A percentile compares a stretch with the other conserved stretches of the same genome.
Conservation (phyloP, 495 filamentous ascomycete genomes). For the Penicillium cataractarum region DNA sequence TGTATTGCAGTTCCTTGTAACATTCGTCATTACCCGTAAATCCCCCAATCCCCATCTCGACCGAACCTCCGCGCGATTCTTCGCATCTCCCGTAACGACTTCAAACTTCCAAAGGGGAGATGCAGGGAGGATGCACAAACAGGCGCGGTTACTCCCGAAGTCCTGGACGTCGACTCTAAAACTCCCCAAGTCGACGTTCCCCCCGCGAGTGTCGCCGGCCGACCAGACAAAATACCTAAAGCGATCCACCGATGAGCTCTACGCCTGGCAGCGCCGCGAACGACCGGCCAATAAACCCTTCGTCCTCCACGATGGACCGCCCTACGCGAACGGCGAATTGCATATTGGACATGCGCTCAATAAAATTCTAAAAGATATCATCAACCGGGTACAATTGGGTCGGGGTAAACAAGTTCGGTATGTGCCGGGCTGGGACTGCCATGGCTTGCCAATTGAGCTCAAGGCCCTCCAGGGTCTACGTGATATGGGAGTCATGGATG, state of each 20-base stretch:
- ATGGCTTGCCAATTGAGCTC: constrained; percentile 95
- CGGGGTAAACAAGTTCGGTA: constrained; percentile 81
- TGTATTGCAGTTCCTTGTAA: not conserved
- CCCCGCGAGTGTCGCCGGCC: constrained; percentile 51
- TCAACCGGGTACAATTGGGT: constrained; percentile 77
- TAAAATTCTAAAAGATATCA: constrained; percentile 95
- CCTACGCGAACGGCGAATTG: constrained; percentile 93
- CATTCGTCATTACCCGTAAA: not conserved
- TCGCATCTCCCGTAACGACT: constrained; percentile 1
- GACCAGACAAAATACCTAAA: constrained; percentile 67
- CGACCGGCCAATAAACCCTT: constrained; percentile 65
- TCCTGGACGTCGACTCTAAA: constrained; percentile 64
- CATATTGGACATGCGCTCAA: constrained; percentile 98
- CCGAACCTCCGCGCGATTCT: constrained; percentile 12
- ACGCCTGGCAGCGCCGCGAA: constrained; percentile 77
- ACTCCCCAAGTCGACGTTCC: constrained; percentile 63
- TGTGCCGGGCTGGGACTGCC: constrained; percentile 96
- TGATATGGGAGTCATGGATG: constrained; percentile 22
- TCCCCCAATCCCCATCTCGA: not conserved
- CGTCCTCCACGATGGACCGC: constrained; percentile 92
- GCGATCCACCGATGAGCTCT: constrained; percentile 84
- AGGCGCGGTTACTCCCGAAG: constrained; percentile 49
- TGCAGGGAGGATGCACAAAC: constrained; percentile 53
- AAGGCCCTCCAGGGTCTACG: constrained; percentile 78
- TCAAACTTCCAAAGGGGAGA: constrained; percentile 27